phyloP scores from a whole-genome alignment of 768 basidiomycete species.

The Mrakia frigida region DNA sequence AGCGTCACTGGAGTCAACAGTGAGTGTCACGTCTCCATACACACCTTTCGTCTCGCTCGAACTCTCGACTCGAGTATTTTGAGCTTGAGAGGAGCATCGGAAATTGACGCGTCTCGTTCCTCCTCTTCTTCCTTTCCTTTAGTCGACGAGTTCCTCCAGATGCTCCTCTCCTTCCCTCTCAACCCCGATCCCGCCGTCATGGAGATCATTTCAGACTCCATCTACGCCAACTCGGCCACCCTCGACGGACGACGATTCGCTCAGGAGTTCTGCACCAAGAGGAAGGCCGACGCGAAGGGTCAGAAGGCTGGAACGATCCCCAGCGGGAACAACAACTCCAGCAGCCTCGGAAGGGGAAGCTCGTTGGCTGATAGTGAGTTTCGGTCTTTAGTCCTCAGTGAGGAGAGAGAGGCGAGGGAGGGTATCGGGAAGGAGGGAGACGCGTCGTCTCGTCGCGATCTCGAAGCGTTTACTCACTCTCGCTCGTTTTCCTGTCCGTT shows the following conservation, averaged over 20 bases:
- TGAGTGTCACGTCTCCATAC: constrained; percentile 43
- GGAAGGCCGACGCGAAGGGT: constrained; percentile 75
- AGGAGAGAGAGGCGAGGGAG: too few relatives aligned
- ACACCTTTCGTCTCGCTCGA: background rate
- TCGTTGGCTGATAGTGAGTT: constrained; percentile 38
- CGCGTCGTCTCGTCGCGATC: background rate
- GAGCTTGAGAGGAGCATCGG: background rate
- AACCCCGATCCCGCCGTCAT: constrained; percentile 74
- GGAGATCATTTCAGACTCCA: constrained; percentile 91
- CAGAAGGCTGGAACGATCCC: constrained; percentile 37
- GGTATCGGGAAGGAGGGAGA: too few relatives aligned
- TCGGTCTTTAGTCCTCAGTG: constrained; percentile 36
- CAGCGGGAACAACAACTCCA: constrained; percentile 41
- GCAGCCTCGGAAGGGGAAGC: constrained; percentile 20
- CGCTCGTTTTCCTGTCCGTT: background rate
- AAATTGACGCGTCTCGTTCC: constrained; percentile 22
- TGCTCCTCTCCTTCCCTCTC: constrained; percentile 89
- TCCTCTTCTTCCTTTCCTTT: constrained; percentile 4
- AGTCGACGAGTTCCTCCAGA: constrained; percentile 96
- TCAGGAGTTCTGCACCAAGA: constrained; percentile 77
- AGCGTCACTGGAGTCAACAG: constrained; percentile 64
- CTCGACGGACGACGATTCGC: constrained; percentile 94
- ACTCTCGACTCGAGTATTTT: background rate
- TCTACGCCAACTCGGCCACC: constrained; percentile 90
- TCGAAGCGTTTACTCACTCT: background rate